These are phyloP conservation scores for Endoconidiophora polonica DNA, from an alignment of 2,329 filamentous ascomycete species.

Conservation along the genomic window DNA sequence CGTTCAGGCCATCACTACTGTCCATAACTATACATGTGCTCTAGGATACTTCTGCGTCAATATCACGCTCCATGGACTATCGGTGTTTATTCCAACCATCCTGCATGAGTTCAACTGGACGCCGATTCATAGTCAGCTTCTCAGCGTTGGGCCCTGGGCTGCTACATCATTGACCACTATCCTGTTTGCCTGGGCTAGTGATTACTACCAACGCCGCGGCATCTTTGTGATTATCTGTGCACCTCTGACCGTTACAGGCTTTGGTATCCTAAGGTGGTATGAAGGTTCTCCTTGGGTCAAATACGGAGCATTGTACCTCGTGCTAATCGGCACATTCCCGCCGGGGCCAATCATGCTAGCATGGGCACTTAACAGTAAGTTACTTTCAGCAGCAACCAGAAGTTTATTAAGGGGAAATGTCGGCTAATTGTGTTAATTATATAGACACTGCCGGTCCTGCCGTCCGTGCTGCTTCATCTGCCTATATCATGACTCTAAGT, in stretches of 20 bases:
- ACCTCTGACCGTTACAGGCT: conserved; percentile 30
- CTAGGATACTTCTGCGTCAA: conserved; percentile 43
- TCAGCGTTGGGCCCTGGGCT: conserved; percentile 29
- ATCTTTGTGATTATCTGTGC: conserved; percentile 25
- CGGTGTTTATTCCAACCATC: conserved; percentile 33
- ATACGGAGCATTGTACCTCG: conserved; percentile 38
- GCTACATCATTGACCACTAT: conserved; percentile 24
- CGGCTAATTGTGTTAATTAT: neutral
- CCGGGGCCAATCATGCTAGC: conserved; percentile 40
- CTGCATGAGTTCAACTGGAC: conserved; percentile 27
- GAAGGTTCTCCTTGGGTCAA: conserved; percentile 24
- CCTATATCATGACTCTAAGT: conserved; percentile 37
- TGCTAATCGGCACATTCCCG: conserved; percentile 38
- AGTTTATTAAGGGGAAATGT: neutral
- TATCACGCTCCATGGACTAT: conserved; percentile 38
- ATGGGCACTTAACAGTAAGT: conserved; percentile 39
- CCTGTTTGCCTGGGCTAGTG: conserved; percentile 17
- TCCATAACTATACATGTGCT: conserved; percentile 43
- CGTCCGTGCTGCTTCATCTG: conserved; percentile 37
- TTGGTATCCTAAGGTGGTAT: conserved; percentile 33
- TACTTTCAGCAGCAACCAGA: conserved; percentile 8
- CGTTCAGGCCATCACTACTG: conserved; percentile 33
- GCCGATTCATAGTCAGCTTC: conserved; percentile 25
- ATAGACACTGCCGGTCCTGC: conserved; percentile 36
- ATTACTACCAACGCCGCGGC: conserved; percentile 22